A percentile compares a stretch with the other conserved stretches of the same genome.
Evolutionary conservation across 768 basidiomycete species (phyloP).

Genomic region (Podaxis carcinomalis): DNA sequence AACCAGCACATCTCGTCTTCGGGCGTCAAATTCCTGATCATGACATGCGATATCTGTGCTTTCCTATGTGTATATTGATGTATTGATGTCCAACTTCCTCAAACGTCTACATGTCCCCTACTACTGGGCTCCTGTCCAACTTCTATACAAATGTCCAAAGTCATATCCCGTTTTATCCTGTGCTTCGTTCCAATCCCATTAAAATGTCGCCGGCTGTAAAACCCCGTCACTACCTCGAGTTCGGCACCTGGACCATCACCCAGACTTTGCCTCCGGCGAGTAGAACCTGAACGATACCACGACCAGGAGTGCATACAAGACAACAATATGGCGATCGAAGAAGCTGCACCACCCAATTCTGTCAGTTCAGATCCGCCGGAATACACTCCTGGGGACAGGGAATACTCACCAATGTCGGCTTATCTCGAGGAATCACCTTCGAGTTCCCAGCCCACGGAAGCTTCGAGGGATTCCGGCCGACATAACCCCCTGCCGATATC

Average conservation of each 20-base stretch:
- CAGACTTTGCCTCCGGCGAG: background rate
- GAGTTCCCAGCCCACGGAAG: background rate
- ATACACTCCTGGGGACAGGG: background rate
- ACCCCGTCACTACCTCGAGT: background rate
- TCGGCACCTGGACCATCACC: background rate
- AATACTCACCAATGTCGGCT: constrained; percentile 1
- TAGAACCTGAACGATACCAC: background rate
- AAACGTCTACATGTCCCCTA: background rate
- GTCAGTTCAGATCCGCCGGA: background rate
- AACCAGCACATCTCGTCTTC: background rate
- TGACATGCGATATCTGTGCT: background rate
- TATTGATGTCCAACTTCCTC: background rate
- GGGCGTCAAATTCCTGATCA: background rate
- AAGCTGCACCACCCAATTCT: background rate
- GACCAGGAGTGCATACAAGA: background rate
- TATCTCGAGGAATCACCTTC: background rate
- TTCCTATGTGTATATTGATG: background rate
- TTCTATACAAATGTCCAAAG: background rate
- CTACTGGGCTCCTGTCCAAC: background rate
- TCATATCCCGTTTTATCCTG: background rate
- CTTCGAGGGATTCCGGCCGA: background rate
- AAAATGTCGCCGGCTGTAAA: background rate
- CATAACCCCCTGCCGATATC: background rate
- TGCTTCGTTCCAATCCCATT: background rate
- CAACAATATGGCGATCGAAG: background rate